Percentiles rank a stretch among this genome's conserved stretches.
phyloP scores from a whole-genome alignment of 371 early-diverging fungal species.

The Mucor mucedo region DNA sequence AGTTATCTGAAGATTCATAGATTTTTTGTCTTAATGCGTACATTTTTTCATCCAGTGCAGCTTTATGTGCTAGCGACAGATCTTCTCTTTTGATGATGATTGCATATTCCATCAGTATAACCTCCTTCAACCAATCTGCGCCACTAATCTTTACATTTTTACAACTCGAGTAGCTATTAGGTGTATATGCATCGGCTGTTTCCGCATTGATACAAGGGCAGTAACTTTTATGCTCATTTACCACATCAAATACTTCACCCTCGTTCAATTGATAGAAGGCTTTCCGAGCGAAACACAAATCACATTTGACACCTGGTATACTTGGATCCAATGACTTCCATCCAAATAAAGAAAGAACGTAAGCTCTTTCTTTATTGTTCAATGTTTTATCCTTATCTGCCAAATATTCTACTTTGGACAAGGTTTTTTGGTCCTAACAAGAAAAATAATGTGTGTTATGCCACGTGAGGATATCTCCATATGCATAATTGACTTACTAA shows the following conservation, averaged over 20 bases:
- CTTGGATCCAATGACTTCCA: conserved; percentile 11
- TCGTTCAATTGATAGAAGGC: conserved; percentile 5
- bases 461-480: no score
- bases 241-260: neutral
- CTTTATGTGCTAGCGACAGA: conserved; percentile 1
- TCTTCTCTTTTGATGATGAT: neutral
- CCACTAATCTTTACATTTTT: conserved; percentile 8
- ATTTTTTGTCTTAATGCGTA: neutral
- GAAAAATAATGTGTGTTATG: neutral
- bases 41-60: neutral
- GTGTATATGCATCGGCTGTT: neutral
- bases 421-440: conserved; percentile 10
- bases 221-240: conserved; percentile 13
- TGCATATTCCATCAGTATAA: conserved; percentile 12
- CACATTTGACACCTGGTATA: conserved; percentile 13
- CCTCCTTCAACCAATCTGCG: conserved; percentile 22
- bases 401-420: conserved; percentile 8
- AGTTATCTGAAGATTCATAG: neutral
- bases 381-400: neutral
- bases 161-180: neutral
- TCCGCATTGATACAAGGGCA: conserved; percentile 24
- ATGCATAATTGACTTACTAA: conserved; percentile 1
- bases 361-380: conserved; percentile 5
- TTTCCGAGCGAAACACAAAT: conserved; percentile 16
- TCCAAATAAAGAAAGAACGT: conserved; percentile 25